phyloP scores from a whole-genome alignment of 169 alveolate species.

The Miamiensis avidus region DNA sequence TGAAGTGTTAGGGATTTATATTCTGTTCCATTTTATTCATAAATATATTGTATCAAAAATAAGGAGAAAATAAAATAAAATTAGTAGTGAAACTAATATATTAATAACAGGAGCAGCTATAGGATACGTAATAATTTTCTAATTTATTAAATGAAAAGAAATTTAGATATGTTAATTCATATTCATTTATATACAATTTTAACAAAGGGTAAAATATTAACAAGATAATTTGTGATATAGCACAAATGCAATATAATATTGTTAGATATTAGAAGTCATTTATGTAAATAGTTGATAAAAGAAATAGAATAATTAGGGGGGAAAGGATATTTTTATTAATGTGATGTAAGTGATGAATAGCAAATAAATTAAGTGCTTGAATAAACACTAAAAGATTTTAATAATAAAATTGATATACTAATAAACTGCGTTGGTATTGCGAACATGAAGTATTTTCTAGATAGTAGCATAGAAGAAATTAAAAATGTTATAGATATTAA shows the following conservation, averaged over 20 bases:
- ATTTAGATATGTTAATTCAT: not conserved
- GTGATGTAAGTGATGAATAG: conserved; percentile 26
- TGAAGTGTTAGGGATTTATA: not conserved
- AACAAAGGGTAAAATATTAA: not conserved
- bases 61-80: not conserved
- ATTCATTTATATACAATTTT: not conserved
- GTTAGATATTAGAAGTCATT: conserved; percentile 11
- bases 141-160: not conserved
- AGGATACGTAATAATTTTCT: not conserved
- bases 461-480: conserved; percentile 13
- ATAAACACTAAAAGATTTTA: not conserved
- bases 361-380: not conserved
- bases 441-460: conserved; percentile 3
- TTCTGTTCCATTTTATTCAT: not conserved
- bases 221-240: conserved; percentile 2
- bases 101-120: conserved; percentile 23
- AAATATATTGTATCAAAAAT: not conserved
- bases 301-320: conserved; percentile 9
- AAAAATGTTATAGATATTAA: not conserved
- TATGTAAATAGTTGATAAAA: not conserved
- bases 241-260: conserved; percentile 15
- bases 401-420: conserved; percentile 2
- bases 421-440: conserved; percentile 21
- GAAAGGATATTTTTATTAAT: conserved; percentile 20
- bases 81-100: conserved; percentile 4